Conservation (phyloP, 306 rosid species). For the Abrus pulchellus region DNA sequence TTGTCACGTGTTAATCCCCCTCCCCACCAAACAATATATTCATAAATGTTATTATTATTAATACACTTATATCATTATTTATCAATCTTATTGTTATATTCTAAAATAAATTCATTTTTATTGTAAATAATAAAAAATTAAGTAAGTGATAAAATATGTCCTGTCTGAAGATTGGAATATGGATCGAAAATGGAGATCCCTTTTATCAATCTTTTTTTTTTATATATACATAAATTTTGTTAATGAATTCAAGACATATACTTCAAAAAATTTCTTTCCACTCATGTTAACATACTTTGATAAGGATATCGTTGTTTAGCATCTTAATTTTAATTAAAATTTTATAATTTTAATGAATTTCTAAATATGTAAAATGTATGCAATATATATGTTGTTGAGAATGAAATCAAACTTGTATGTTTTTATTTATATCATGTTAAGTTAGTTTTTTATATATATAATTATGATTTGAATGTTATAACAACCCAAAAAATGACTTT, state of each 20-base stretch:
- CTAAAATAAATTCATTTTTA: neutral
- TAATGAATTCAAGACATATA: neutral
- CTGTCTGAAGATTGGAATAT: neutral
- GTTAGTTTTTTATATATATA: too few relatives aligned
- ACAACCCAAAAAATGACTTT: too few relatives aligned
- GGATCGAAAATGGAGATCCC: neutral
- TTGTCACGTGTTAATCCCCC: neutral
- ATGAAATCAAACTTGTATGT: too few relatives aligned
- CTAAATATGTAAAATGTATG: too few relatives aligned
- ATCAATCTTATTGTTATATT: neutral
- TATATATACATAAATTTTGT: neutral
- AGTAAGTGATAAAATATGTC: neutral
- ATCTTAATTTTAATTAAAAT: too few relatives aligned
- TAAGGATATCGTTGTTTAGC: too few relatives aligned
- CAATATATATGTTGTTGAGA: neutral
- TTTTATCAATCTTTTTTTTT: neutral
- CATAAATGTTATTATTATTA: too few relatives aligned
- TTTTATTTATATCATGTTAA: too few relatives aligned
- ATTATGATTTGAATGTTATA: too few relatives aligned
- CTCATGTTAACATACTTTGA: neutral
- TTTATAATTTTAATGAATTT: too few relatives aligned
- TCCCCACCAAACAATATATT: too few relatives aligned
- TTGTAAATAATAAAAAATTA: neutral
- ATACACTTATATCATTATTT: neutral
- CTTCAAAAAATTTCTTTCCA: neutral